Percentiles rank a stretch among this genome's conserved stretches.
Evolutionary conservation across 352 stramenopile species (phyloP).

Genomic region (Thraustochytrium striatum): DNA sequence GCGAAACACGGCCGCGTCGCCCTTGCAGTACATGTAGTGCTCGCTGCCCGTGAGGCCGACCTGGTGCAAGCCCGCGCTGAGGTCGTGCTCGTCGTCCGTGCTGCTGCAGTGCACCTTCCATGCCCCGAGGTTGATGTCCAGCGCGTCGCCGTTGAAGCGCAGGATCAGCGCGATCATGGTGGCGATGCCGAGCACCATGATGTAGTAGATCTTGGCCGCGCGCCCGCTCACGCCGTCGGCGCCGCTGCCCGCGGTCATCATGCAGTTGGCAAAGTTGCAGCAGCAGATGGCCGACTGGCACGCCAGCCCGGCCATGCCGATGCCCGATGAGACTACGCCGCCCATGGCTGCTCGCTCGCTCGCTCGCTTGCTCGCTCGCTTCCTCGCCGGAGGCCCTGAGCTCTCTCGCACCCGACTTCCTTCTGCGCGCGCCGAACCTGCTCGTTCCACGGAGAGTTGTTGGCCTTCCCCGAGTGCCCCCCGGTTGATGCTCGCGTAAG

Average conservation of each 20-base stretch:
- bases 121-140: conserved; percentile 17
- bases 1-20: conserved; percentile 43
- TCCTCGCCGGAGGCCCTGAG: too few species aligned
- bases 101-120: conserved; percentile 32
- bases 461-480: too few species aligned
- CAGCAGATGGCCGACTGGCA: neutral
- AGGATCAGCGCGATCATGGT: conserved; percentile 33
- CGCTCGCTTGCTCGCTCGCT: too few species aligned
- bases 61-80: neutral
- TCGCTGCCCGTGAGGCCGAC: neutral
- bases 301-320: neutral
- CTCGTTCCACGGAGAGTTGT: too few species aligned
- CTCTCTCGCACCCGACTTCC: too few species aligned
- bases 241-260: conserved; percentile 29
- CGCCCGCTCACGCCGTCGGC: neutral
- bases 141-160: conserved; percentile 35
- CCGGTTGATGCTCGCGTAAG: too few species aligned
- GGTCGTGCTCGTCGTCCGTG: conserved; percentile 12
- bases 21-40: conserved; percentile 47
- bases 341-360: too few species aligned
- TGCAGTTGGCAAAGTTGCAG: conserved; percentile 10
- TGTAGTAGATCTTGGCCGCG: conserved; percentile 47
- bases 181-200: conserved; percentile 28
- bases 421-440: too few species aligned
- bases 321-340: neutral